Base-by-base conservation (phyloP, 306 rosid species). In the Dryas octopetala region DNA sequence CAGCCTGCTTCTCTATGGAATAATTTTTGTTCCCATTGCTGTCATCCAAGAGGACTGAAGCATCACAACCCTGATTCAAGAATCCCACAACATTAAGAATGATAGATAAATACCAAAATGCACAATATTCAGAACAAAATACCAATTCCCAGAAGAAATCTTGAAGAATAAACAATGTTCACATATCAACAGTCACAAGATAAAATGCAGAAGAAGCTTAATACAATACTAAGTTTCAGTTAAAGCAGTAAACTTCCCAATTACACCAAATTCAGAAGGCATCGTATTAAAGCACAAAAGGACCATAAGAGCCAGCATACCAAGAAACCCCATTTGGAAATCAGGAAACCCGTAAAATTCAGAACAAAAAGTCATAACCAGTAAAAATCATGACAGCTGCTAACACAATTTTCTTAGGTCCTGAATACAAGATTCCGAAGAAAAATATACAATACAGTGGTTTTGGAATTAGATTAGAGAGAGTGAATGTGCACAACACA, bases 1-100 rank as follows among this genome's bases (percentile, higher is more conserved):
- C 51, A n/a, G 98, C 97, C 68, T 85, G 85, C 86, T 78, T 93
- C 85, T 93, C 97, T 68, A 65, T 68, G 0, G 96, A 74, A 50
- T 49, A 62, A 81, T 77, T 88, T 47, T 15, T 38, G 32, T 81
- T 73, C 47, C 84, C 85, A 57, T 77, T 23, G 68, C 84, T 86
- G 61, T 82, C 89, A 78, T 95, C 96, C 67, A 80, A 70, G 19
- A 82, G 85, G 47, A 83, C 49, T 6, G 89, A 85, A 46, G 89
- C 86, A 61, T 85, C 89, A 68, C 89, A 85, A 0, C 89, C 89
- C 89, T 85, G 49, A 63, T 53, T 16, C 55, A 59, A 44, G 60
- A 59, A 68, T 1, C 17, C 52, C 75, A 52, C 17, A 43, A 54
- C 52, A 54, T 41, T 70, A 44, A 44, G 41, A 17, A 44, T 52